Evolutionary conservation across 2,329 filamentous ascomycete genomes (phyloP).

Genomic region (Fusarium metavorans): DNA sequence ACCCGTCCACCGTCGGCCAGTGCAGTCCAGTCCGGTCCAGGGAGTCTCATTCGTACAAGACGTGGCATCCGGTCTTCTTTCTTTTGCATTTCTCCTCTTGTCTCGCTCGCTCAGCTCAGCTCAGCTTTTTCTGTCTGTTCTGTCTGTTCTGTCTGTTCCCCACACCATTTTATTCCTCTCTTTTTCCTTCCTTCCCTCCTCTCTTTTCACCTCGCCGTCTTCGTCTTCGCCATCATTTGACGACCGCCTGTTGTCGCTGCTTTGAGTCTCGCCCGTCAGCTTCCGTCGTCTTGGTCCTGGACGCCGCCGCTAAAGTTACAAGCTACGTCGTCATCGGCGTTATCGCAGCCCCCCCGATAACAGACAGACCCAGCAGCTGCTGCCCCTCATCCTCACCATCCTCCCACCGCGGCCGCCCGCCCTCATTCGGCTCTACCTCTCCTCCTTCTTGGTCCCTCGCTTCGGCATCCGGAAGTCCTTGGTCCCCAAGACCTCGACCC

Average conservation of each 20-base stretch:
- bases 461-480: conserved; percentile 30
- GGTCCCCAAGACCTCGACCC: conserved; percentile 42
- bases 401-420: conserved; percentile 19
- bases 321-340: conserved; percentile 45
- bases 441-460: conserved; percentile 14
- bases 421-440: conserved; percentile 19
- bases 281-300: conserved; percentile 17
- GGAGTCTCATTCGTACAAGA: conserved; percentile 42
- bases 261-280: conserved; percentile 15
- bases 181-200: neutral
- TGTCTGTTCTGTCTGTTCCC: conserved; percentile 13
- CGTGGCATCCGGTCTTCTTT: conserved; percentile 42
- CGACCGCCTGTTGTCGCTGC: neutral
- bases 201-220: neutral
- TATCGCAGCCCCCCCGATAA: conserved; percentile 46
- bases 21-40: conserved; percentile 15
- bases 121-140: neutral
- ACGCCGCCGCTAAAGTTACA: conserved; percentile 39
- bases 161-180: conserved; percentile 29
- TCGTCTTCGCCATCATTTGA: neutral
- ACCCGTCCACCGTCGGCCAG: conserved; percentile 22
- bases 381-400: conserved; percentile 39
- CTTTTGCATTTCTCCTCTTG: conserved; percentile 28
- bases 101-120: conserved; percentile 23
- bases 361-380: conserved; percentile 27